Conservation (phyloP, 495 filamentous ascomycete genomes). For the Neurospora sp. region DNA sequence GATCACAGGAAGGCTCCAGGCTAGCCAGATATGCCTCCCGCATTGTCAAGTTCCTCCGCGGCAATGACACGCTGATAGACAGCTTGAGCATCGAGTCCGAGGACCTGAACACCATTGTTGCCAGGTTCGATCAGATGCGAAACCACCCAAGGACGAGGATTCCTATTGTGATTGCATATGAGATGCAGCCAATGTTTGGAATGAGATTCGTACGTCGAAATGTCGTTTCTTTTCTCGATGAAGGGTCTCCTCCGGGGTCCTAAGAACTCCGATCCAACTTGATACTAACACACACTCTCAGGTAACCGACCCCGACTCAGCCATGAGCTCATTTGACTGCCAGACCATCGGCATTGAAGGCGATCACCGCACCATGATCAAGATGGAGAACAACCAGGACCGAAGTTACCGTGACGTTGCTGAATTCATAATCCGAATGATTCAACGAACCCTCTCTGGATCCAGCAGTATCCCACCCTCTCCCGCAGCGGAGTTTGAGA, state of each 20-base stretch:
- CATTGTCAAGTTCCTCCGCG: conserved; percentile 6
- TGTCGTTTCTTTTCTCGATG: neutral
- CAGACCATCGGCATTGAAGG: conserved; percentile 4
- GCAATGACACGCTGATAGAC: conserved; percentile 7
- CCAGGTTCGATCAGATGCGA: conserved; percentile 7
- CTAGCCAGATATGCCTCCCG: conserved; percentile 1
- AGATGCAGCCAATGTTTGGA: conserved; percentile 7
- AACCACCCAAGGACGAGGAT: conserved; percentile 3
- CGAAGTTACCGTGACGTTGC: conserved; percentile 5
- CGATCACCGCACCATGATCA: conserved; percentile 12
- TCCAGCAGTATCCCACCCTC: neutral
- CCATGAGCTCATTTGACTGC: conserved; percentile 3
- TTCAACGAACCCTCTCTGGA: conserved; percentile 5
- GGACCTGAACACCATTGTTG: conserved; percentile 3
- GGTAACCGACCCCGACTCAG: conserved; percentile 8
- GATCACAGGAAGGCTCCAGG: conserved; percentile 4
- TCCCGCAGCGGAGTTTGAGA: neutral
- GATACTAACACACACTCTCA: neutral
- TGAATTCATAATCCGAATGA: conserved; percentile 7
- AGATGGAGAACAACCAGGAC: conserved; percentile 7
- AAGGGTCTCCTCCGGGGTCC: neutral
- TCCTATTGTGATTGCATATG: conserved; percentile 7
- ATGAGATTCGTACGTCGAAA: conserved; percentile 5
- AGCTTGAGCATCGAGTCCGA: conserved; percentile 4
- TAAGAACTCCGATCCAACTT: neutral